Evolutionary conservation across 2,329 filamentous ascomycete species (phyloP).

Genomic region (Neofusicoccum umdonicola): DNA sequence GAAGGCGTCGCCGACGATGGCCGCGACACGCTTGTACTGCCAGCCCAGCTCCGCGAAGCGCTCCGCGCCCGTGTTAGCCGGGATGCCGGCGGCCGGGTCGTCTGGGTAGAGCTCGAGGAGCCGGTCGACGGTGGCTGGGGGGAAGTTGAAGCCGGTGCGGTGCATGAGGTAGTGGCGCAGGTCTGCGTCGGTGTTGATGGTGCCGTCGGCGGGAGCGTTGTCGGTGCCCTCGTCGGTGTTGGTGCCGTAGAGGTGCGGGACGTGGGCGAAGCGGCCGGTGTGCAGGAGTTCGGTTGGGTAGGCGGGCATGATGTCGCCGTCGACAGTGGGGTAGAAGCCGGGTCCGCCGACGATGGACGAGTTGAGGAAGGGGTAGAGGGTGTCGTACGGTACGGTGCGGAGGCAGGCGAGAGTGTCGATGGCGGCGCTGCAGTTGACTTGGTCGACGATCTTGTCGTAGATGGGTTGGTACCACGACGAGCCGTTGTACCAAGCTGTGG

Average conservation of each 20-base stretch:
- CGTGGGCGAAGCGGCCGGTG: conserved; percentile 12
- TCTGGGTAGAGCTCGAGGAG: conserved; percentile 17
- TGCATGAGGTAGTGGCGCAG: background rate
- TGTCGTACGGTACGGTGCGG: conserved; percentile 19
- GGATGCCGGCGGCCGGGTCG: conserved; percentile 5
- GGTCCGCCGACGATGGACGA: conserved; percentile 9
- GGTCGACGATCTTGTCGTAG: conserved; percentile 27
- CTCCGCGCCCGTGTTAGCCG: conserved; percentile 20
- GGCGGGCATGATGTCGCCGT: conserved; percentile 12
- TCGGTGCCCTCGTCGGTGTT: conserved; percentile 13
- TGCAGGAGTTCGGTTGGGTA: conserved; percentile 7
- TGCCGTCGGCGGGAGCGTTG: conserved; percentile 12
- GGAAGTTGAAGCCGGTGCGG: conserved; percentile 4
- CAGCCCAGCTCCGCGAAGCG: conserved; percentile 32
- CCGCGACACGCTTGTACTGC: conserved; percentile 17
- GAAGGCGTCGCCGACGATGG: conserved; percentile 18
- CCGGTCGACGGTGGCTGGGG: background rate
- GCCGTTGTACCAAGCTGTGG: conserved; percentile 40
- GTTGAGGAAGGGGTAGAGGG: conserved; percentile 21
- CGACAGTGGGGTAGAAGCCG: conserved; percentile 15
- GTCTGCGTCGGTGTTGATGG: conserved; percentile 11
- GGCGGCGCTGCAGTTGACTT: conserved; percentile 26
- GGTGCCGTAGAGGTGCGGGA: conserved; percentile 13
- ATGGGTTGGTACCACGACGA: conserved; percentile 28
- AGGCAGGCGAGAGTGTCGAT: conserved; percentile 11